Conservation (phyloP, 371 early-diverging fungal species). For the Chytridium lagenaria region DNA sequence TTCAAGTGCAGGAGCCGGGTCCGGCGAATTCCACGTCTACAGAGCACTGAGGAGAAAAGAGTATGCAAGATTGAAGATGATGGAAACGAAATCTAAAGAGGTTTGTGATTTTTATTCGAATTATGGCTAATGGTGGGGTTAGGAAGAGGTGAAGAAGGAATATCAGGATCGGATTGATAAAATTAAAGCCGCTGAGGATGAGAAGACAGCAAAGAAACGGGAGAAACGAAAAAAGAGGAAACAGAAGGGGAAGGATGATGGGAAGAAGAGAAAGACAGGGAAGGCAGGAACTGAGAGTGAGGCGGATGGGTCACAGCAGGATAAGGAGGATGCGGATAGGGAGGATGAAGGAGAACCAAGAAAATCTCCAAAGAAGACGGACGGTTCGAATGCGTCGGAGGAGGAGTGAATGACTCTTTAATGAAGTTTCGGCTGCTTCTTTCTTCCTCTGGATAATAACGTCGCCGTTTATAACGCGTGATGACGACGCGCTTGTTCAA, state of each 20-base stretch:
- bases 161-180: conserved; percentile 61
- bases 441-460: too few relatives aligned
- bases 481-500: too few relatives aligned
- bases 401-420: too few relatives aligned
- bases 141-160: conserved; percentile 35
- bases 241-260: conserved; percentile 33
- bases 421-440: too few relatives aligned
- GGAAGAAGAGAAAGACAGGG: conserved; percentile 13
- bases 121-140: not conserved
- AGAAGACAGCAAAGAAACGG: conserved; percentile 84
- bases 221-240: conserved; percentile 66
- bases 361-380: too few relatives aligned
- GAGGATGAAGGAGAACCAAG: not conserved
- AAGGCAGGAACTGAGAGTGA: conserved; percentile 13
- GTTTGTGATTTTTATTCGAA: conserved; percentile 48
- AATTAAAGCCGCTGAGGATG: conserved; percentile 71
- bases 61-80: conserved; percentile 74
- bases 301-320: not conserved
- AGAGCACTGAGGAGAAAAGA: conserved; percentile 88
- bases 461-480: too few relatives aligned
- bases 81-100: conserved; percentile 79
- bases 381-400: too few relatives aligned
- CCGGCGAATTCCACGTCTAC: conserved; percentile 96
- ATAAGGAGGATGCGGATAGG: too few relatives aligned
- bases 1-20: conserved; percentile 96